Conservation (phyloP, 768 basidiomycete species). For the Tulasnella sp. region DNA sequence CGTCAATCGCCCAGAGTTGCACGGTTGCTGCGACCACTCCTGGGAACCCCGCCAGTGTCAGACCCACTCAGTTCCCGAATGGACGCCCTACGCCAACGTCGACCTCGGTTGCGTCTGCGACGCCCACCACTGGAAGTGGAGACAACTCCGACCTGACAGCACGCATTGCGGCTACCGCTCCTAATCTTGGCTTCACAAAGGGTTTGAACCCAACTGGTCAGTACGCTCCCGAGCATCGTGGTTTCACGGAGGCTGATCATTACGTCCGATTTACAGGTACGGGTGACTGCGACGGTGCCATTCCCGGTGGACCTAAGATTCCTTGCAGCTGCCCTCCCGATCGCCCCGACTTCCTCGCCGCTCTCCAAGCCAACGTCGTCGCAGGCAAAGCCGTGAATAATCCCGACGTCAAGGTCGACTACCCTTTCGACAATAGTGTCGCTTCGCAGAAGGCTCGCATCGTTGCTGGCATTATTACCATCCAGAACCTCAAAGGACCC, state of each 20-base stretch:
- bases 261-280: constrained; percentile 30
- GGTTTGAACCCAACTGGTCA: constrained; percentile 51
- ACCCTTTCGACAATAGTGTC: constrained; percentile 48
- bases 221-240: constrained; percentile 13
- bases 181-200: constrained; percentile 43
- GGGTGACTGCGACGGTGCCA: constrained; percentile 57
- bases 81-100: too few species aligned
- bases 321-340: constrained; percentile 56
- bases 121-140: neutral
- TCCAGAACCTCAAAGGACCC: constrained; percentile 61
- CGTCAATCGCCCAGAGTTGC: neutral
- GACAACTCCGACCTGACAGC: neutral
- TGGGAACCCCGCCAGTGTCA: too few species aligned
- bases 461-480: constrained; percentile 45
- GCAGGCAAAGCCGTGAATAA: constrained; percentile 57
- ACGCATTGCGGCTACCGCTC: constrained; percentile 33
- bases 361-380: constrained; percentile 42
- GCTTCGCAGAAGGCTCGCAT: constrained; percentile 44
- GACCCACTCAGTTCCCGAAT: too few species aligned
- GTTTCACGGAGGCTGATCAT: too few species aligned
- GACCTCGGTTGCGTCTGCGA: neutral
- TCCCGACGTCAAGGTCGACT: constrained; percentile 43
- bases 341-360: constrained; percentile 40
- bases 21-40: too few species aligned
- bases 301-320: constrained; percentile 44